A percentile compares a stretch with the other conserved stretches of the same genome.
These are phyloP conservation scores for Mycena haematopus DNA, from an alignment of 768 basidiomycete genomes.

Conservation along the genomic window DNA sequence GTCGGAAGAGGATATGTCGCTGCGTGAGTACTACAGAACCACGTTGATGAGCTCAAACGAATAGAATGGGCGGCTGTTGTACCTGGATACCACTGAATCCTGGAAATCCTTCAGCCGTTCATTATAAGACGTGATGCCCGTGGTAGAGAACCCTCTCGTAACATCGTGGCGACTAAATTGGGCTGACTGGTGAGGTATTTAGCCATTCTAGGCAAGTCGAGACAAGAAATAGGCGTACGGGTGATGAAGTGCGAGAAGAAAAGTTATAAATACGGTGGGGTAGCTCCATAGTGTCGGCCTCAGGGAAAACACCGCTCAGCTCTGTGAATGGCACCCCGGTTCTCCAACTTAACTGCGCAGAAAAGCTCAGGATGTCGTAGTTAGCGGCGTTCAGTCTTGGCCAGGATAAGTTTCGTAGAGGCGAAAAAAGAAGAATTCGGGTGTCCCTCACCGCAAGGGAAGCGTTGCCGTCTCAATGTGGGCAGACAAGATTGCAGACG, in stretches of 20 bases:
- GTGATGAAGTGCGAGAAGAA: constrained; percentile 45
- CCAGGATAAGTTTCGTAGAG: not conserved
- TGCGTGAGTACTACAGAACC: constrained; percentile 49
- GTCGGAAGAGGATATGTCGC: constrained; percentile 64
- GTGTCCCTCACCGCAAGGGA: constrained; percentile 55
- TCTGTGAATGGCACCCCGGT: constrained; percentile 60
- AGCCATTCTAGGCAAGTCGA: not conserved
- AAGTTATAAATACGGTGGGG: constrained; percentile 44
- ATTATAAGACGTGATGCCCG: constrained; percentile 44
- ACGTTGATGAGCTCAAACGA: constrained; percentile 16
- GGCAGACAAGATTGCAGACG: constrained; percentile 63
- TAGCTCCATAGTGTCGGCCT: constrained; percentile 35
- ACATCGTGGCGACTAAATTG: constrained; percentile 57
- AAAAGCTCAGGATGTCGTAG: constrained; percentile 52
- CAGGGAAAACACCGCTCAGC: constrained; percentile 61
- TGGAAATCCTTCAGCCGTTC: constrained; percentile 43
- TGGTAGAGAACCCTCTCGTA: constrained; percentile 61
- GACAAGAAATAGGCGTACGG: constrained; percentile 10
- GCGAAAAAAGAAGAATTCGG: not conserved
- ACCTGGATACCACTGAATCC: constrained; percentile 47
- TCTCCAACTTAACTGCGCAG: constrained; percentile 57
- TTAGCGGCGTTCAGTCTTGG: constrained; percentile 37
- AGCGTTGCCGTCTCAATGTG: constrained; percentile 66
- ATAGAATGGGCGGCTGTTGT: constrained; percentile 11
- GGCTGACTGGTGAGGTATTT: constrained; percentile 8